Percentiles rank a stretch among this genome's conserved stretches.
Conservation (phyloP, 139 green algal species). For the Desmodesmus armatus region DNA sequence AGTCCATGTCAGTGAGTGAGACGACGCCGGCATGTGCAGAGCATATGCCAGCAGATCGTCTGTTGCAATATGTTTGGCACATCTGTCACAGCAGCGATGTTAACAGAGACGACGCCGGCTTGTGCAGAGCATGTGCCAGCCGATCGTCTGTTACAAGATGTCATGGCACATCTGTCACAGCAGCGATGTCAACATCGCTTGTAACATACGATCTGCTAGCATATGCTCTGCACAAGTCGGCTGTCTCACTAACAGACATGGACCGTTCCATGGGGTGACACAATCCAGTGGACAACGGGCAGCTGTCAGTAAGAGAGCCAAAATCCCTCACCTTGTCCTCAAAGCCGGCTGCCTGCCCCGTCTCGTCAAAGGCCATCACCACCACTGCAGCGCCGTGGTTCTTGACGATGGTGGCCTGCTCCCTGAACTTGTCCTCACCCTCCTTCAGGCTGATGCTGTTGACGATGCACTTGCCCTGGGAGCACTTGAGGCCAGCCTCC, state of each 20-base stretch:
- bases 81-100: no score
- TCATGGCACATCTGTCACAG: no score
- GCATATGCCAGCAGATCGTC: no score
- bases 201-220: no score
- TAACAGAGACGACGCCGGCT: no score
- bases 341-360: constrained; percentile 82
- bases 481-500: constrained; percentile 98
- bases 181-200: no score
- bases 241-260: neutral
- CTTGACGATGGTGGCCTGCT: constrained; percentile 85
- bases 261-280: neutral
- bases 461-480: constrained; percentile 97
- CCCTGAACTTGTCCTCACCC: constrained; percentile 93
- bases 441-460: constrained; percentile 99
- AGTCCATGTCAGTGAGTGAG: no score
- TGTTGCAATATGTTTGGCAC: no score
- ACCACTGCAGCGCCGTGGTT: constrained; percentile 95
- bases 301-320: neutral
- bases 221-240: no score
- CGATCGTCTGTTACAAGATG: no score
- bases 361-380: constrained; percentile 99
- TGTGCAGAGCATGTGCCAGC: no score
- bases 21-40: no score
- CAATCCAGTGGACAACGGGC: constrained; percentile 8
- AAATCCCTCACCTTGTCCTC: constrained; percentile 77